Percentiles rank a stretch among this genome's conserved stretches.
These are phyloP conservation scores for Citrullus colocynthis DNA, from an alignment of 306 rosid genomes.

Conservation along the genomic window DNA sequence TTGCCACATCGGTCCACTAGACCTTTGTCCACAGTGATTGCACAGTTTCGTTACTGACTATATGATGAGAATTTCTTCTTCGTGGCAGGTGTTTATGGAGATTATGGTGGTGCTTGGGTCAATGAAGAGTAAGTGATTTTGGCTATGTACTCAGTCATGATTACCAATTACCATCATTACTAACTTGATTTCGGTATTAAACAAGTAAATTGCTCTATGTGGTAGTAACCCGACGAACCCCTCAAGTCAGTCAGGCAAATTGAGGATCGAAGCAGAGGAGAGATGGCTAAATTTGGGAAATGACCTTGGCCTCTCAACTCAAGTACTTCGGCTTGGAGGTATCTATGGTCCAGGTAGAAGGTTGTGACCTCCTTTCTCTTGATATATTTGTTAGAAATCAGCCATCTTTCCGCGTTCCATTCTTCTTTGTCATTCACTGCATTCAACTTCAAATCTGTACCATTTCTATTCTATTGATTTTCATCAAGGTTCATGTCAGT, in stretches of 20 bases:
- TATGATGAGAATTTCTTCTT: constrained; percentile 1
- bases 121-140: constrained; percentile 71
- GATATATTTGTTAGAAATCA: not conserved
- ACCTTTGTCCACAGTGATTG: not conserved
- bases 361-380: constrained; percentile 21
- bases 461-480: not conserved
- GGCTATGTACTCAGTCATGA: constrained; percentile 15
- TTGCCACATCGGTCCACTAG: not conserved
- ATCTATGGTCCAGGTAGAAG: constrained; percentile 98
- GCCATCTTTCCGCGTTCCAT: not conserved
- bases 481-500: not conserved
- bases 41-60: not conserved
- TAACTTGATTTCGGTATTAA: constrained; percentile 14
- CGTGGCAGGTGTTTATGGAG: constrained; percentile 74
- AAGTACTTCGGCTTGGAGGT: constrained; percentile 77
- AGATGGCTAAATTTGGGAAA: constrained; percentile 57
- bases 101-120: constrained; percentile 55
- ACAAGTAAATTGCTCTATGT: constrained; percentile 18
- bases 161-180: not conserved
- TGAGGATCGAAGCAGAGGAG: constrained; percentile 67
- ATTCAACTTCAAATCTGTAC: not conserved
- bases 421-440: not conserved
- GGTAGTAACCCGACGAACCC: constrained; percentile 58
- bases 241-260: constrained; percentile 31
- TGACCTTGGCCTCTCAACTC: constrained; percentile 33